phyloP scores from a whole-genome alignment of 352 stramenopile species.

The Phytopythium sindhum region DNA sequence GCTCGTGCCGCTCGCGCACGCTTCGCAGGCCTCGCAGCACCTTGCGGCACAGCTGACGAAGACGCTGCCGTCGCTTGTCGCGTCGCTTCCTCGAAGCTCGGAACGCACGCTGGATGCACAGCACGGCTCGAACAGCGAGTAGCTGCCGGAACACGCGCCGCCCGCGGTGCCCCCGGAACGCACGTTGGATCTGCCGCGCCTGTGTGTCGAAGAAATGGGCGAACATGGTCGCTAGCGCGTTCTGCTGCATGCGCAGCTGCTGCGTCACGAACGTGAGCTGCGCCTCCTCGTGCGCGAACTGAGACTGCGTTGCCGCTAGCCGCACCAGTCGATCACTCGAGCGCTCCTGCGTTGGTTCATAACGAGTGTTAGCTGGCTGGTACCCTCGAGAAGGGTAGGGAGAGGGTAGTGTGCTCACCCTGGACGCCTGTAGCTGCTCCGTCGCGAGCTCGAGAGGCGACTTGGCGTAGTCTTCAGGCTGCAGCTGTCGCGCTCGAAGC shows the following conservation, averaged over 20 bases:
- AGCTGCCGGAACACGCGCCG: constrained; percentile 39
- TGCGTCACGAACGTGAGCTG: constrained; percentile 23
- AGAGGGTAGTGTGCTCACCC: constrained; percentile 6
- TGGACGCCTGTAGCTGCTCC: constrained; percentile 15
- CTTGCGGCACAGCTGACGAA: constrained; percentile 42
- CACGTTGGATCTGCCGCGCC: constrained; percentile 74
- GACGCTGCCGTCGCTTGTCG: constrained; percentile 25
- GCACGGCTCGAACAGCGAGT: constrained; percentile 30
- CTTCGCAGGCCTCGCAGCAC: constrained; percentile 47
- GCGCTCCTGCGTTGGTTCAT: constrained; percentile 3
- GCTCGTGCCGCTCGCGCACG: constrained; percentile 30
- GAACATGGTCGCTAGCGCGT: constrained; percentile 15
- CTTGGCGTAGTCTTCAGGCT: constrained; percentile 24
- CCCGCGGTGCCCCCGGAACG: constrained; percentile 81
- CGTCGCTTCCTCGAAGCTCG: constrained; percentile 28
- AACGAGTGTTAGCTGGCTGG: neutral
- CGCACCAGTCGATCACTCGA: constrained; percentile 18
- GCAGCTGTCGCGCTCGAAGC: constrained; percentile 9
- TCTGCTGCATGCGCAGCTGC: constrained; percentile 24
- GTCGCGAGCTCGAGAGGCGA: constrained; percentile 26
- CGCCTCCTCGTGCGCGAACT: constrained; percentile 26
- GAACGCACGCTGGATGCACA: constrained; percentile 48
- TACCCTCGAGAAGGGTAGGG: neutral
- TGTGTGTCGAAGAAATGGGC: constrained; percentile 31
- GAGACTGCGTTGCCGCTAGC: constrained; percentile 29